Evolutionary conservation across 352 stramenopile genomes (phyloP).

Genomic region (Phytophthora crassamura): DNA sequence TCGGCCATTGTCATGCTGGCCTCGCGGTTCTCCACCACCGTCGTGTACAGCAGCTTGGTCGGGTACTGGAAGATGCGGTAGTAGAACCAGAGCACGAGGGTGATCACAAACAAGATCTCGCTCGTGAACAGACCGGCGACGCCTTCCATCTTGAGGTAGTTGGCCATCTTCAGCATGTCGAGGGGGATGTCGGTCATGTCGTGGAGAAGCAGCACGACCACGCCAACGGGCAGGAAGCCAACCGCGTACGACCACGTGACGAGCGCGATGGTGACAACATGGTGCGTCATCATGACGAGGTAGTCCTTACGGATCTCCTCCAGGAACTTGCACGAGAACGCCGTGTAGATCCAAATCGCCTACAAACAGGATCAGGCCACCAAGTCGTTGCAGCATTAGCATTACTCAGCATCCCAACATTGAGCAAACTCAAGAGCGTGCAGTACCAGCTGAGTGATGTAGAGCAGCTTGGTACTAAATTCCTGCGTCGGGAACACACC

Average conservation of each 20-base stretch:
- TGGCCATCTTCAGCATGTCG: slow-evolving; percentile 91
- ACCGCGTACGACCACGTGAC: slow-evolving; percentile 86
- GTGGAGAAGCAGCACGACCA: slow-evolving; percentile 86
- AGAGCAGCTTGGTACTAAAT: slow-evolving; percentile 83
- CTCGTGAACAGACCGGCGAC: slow-evolving; percentile 68
- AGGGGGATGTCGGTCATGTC: slow-evolving; percentile 90
- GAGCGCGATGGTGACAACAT: slow-evolving; percentile 87
- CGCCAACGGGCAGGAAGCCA: slow-evolving; percentile 83
- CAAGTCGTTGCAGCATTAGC: not conserved
- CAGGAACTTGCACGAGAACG: slow-evolving; percentile 90
- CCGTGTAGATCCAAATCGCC: slow-evolving; percentile 91
- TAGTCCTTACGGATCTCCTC: slow-evolving; percentile 91
- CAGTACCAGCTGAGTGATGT: slow-evolving; percentile 80
- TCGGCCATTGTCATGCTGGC: slow-evolving; percentile 73
- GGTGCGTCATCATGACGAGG: slow-evolving; percentile 91
- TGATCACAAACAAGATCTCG: slow-evolving; percentile 77
- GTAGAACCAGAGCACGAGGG: slow-evolving; percentile 81
- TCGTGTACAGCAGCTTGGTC: slow-evolving; percentile 82
- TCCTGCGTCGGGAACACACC: slow-evolving; percentile 84
- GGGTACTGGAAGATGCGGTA: slow-evolving; percentile 90
- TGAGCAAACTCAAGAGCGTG: too few relatives aligned
- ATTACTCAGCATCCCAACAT: not conserved
- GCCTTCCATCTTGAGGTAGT: slow-evolving; percentile 90
- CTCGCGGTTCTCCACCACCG: slow-evolving; percentile 75
- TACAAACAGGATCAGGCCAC: slow-evolving; percentile 16